phyloP scores from a whole-genome alignment of 2,329 filamentous ascomycete species.

The Leptographium wingfieldii region DNA sequence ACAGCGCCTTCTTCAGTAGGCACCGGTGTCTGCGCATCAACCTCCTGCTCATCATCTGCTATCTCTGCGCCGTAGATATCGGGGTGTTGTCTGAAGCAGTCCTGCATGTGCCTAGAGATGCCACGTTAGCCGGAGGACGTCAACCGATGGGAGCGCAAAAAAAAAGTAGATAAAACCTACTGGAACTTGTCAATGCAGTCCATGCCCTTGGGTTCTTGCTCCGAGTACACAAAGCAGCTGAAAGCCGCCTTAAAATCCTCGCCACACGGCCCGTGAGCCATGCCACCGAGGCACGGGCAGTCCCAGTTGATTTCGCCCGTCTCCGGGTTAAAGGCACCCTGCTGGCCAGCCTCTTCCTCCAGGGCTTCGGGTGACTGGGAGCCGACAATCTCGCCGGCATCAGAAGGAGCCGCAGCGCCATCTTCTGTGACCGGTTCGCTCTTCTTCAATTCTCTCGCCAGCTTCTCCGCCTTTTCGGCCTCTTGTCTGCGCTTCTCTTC shows the following conservation, averaged over 20 bases:
- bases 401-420: slow-evolving; percentile 11
- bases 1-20: background rate
- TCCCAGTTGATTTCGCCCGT: slow-evolving; percentile 99
- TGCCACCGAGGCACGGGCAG: slow-evolving; percentile 91
- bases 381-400: slow-evolving; percentile 4
- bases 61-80: slow-evolving; percentile 88
- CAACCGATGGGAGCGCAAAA: background rate
- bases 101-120: slow-evolving; percentile 71
- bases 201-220: slow-evolving; percentile 92
- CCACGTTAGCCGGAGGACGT: slow-evolving; percentile 5
- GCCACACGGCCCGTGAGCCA: slow-evolving; percentile 92
- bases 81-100: slow-evolving; percentile 86
- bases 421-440: slow-evolving; percentile 10
- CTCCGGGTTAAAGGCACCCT: slow-evolving; percentile 95
- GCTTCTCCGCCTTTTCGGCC: slow-evolving; percentile 6
- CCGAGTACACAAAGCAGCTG: slow-evolving; percentile 95
- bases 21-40: background rate
- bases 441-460: slow-evolving; percentile 9
- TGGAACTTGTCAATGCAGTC: slow-evolving; percentile 98
- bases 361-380: slow-evolving; percentile 36
- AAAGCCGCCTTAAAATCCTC: slow-evolving; percentile 93
- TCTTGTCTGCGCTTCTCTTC: slow-evolving; percentile 47
- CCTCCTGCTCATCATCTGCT: slow-evolving; percentile 53
- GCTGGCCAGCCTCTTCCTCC: slow-evolving; percentile 70
- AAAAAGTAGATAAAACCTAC: slow-evolving; percentile 36